Evolutionary conservation across 2,329 filamentous ascomycete species (phyloP).

Genomic region (Colletotrichum magnum): DNA sequence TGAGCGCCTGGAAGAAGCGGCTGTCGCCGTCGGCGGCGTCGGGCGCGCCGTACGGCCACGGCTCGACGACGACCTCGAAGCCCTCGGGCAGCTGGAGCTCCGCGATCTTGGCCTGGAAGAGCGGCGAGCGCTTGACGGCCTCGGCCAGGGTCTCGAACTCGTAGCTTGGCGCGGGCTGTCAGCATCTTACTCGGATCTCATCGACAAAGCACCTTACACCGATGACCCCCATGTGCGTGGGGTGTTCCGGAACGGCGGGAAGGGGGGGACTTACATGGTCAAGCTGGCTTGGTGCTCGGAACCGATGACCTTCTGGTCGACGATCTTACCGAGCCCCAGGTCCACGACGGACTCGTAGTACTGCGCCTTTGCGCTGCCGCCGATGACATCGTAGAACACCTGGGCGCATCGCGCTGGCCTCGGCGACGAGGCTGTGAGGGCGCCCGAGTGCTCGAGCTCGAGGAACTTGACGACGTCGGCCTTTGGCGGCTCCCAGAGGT

Average conservation of each 20-base stretch:
- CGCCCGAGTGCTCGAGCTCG: slow-evolving; percentile 54
- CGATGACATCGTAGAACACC: slow-evolving; percentile 52
- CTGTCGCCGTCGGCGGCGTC: slow-evolving; percentile 48
- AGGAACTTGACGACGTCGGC: slow-evolving; percentile 57
- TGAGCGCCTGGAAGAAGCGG: slow-evolving; percentile 51
- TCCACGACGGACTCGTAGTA: slow-evolving; percentile 55
- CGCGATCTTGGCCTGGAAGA: slow-evolving; percentile 50
- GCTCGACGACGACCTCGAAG: slow-evolving; percentile 60
- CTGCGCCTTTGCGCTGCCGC: slow-evolving; percentile 43
- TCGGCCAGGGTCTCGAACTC: slow-evolving; percentile 54
- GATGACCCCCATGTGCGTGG: background rate
- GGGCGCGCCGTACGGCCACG: slow-evolving; percentile 53
- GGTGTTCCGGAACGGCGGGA: background rate
- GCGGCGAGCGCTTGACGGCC: slow-evolving; percentile 46
- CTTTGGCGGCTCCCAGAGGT: slow-evolving; percentile 62
- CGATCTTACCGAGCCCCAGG: slow-evolving; percentile 44
- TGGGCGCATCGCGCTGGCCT: slow-evolving; percentile 54
- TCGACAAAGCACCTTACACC: background rate
- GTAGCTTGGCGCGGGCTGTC: slow-evolving; percentile 41
- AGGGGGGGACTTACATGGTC: slow-evolving; percentile 46
- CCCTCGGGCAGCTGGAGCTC: slow-evolving; percentile 47
- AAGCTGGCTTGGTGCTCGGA: slow-evolving; percentile 49
- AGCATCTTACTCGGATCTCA: slow-evolving; percentile 2
- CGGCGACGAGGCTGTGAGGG: slow-evolving; percentile 44
- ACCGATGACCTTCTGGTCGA: slow-evolving; percentile 47